Percentiles rank a stretch among this genome's conserved stretches.
Evolutionary conservation across 2,329 filamentous ascomycete species (phyloP).

Genomic region (Fusarium poae): DNA sequence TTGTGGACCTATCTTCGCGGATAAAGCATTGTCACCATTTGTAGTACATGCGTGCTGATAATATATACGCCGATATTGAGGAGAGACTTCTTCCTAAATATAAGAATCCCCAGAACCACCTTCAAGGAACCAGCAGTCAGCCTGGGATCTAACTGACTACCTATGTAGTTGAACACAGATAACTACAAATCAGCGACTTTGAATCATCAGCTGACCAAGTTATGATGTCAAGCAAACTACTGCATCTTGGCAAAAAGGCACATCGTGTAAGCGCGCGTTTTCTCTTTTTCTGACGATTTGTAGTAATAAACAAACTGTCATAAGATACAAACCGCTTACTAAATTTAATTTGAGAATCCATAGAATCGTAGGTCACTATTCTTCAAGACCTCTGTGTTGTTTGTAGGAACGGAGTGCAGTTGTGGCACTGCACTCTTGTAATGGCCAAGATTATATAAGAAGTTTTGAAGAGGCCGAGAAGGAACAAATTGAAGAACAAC

Average conservation of each 20-base stretch:
- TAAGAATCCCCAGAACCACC: not conserved
- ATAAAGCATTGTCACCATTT: not conserved
- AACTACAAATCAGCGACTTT: not conserved
- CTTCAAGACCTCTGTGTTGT: not conserved
- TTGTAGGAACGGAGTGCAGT: not conserved
- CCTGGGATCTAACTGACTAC: not conserved
- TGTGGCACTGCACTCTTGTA: not conserved
- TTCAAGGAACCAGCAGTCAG: not conserved
- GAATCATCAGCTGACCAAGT: not conserved
- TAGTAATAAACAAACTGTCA: not conserved
- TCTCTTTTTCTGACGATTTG: not conserved
- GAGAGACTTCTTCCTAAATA: not conserved
- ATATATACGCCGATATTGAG: not conserved
- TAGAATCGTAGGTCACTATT: not conserved
- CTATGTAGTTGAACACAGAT: not conserved
- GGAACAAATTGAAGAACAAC: not conserved
- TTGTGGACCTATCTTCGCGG: not conserved
- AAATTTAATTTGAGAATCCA: not conserved
- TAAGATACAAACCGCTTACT: not conserved
- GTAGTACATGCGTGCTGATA: not conserved
- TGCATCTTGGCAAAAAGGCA: not conserved
- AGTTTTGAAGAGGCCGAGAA: not conserved
- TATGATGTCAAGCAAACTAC: not conserved
- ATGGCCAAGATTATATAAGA: not conserved
- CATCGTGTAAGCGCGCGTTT: not conserved